phyloP scores from a whole-genome alignment of 2,329 filamentous ascomycete species.

The Microsporum ferrugineum region DNA sequence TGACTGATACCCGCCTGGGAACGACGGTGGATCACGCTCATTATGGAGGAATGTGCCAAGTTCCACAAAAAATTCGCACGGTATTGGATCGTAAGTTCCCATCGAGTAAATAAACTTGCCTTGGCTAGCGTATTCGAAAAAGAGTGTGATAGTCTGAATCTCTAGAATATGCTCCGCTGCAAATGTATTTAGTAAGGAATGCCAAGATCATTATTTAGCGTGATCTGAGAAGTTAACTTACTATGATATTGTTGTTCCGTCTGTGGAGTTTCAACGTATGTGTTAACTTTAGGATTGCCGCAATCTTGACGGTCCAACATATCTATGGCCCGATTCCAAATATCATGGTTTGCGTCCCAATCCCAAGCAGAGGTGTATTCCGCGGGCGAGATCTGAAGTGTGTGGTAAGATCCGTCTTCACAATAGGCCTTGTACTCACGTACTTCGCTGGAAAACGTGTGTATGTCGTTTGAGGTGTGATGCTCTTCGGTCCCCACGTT shows the following conservation, averaged over 20 bases:
- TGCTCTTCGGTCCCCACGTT: background rate
- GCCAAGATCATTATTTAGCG: background rate
- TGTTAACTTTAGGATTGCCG: background rate
- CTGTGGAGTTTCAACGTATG: background rate
- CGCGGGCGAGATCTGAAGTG: background rate
- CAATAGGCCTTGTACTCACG: background rate
- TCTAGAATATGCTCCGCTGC: conserved; percentile 8
- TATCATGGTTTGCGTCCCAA: background rate
- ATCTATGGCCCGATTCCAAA: background rate
- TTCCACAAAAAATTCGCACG: background rate
- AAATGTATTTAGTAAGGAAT: background rate
- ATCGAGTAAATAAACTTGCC: background rate
- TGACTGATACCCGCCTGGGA: background rate
- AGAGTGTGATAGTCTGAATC: conserved; percentile 3
- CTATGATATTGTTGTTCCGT: background rate
- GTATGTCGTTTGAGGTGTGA: background rate
- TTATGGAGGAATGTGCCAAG: background rate
- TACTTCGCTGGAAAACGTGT: background rate
- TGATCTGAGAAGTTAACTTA: background rate
- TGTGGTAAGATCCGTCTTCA: background rate
- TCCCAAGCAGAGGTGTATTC: background rate
- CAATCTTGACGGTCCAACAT: background rate
- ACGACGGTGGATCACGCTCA: background rate
- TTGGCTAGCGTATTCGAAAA: background rate
- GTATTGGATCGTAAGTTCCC: background rate